phyloP scores from a whole-genome alignment of 345 rosid species.

The Mangifera indica region DNA sequence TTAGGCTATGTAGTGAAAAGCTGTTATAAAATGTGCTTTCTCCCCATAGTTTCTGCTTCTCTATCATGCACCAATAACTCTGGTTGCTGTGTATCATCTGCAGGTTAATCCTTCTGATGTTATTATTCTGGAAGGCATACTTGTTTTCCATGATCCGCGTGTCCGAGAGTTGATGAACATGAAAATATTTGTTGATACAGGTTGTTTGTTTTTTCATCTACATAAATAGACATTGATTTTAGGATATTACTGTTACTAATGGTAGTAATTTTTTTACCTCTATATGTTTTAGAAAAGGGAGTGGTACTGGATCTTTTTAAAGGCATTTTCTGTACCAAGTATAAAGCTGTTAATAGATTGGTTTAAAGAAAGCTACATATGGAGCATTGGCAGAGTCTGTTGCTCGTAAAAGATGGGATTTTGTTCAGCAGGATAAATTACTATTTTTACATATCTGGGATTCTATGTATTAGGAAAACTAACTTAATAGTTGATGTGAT shows the following conservation, averaged over 20 bases:
- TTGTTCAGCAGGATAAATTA: neutral
- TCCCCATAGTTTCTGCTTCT: neutral
- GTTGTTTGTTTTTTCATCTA: conserved; percentile 33
- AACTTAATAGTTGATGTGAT: neutral
- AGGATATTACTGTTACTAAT: neutral
- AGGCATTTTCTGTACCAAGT: neutral
- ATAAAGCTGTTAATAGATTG: neutral
- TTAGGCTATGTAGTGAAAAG: neutral
- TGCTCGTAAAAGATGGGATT: neutral
- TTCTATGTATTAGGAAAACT: neutral
- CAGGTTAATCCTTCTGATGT: conserved; percentile 98
- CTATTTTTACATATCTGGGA: neutral
- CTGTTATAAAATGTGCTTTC: neutral
- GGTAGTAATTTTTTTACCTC: neutral
- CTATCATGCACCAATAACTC: neutral
- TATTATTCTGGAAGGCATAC: conserved; percentile 93
- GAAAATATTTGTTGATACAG: conserved; percentile 98
- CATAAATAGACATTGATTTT: neutral
- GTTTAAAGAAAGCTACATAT: neutral
- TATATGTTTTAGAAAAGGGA: neutral
- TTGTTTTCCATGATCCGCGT: conserved; percentile 83
- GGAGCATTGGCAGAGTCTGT: neutral
- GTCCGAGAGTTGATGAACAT: conserved; percentile 91
- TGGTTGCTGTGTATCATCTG: conserved; percentile 22
- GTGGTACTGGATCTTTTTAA: neutral